Evolutionary conservation across 192 early-diverging fungal species (phyloP), one percentile per base, ranked within the genome.

Genomic region (Gonapodya prolifera): DNA sequence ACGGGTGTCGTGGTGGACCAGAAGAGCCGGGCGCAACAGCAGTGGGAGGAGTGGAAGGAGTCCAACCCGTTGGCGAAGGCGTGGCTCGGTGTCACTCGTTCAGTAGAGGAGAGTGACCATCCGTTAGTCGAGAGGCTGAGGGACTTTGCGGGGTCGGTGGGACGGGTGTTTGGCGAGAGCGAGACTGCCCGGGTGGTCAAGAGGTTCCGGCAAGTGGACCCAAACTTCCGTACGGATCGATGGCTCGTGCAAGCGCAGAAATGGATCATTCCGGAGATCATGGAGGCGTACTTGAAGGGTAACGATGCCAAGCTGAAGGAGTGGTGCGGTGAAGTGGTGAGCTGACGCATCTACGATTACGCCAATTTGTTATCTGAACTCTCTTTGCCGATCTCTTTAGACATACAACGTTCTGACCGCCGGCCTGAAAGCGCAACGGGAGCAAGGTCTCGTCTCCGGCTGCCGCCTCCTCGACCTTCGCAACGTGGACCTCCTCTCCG

Each of bases 291-390:
- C 69, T 82, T 99, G 75, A 92, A 91, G 78, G 89, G 91, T 34
- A 96, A 98, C 78, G 84, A 86, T 0, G 91, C 87, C 77, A 91
- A 91, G 1, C 86, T 99, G 69, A 89, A 90, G 80, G 83, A 91
- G 71, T 99, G 98, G 96, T 97, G 96, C 86, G 94, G 93, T 8
- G 98, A 99, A 84, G 92, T 90, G 77, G 93, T 93, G 83, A 81
- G 85, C 82, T 17, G n/a, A 0, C 16, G 69, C 29, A 30, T 35
- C 2, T 29, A 30, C 28, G 69, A 30, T 32, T 18, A 28, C 79
- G 31, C 2, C 30, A n/a, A n/a, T n/a, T n/a, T n/a, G n/a, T n/a
- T n/a, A n/a, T n/a, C n/a, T n/a, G n/a, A n/a, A n/a, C n/a, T n/a
- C 30, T 33, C 70, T 75, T 70, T 18, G 34, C 70, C n/a, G n/a